These are phyloP conservation scores for Leccinum fallax DNA, from an alignment of 1,284 basidiomycete species.

Conservation along the genomic window DNA sequence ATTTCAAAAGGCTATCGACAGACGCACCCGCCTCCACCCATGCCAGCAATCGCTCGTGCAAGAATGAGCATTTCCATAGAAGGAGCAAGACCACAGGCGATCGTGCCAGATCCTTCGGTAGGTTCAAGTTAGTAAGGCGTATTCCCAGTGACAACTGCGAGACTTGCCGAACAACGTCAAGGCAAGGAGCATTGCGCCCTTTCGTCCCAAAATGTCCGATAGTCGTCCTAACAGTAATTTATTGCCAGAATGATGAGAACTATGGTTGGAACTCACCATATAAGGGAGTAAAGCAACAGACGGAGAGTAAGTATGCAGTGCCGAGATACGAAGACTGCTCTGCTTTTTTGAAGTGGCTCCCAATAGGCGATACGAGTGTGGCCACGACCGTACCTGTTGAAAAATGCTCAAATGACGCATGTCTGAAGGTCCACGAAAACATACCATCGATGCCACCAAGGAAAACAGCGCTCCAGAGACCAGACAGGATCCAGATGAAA, in stretches of 20 bases:
- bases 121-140: not conserved
- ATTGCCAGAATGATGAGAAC: not conserved
- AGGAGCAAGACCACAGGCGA: not conserved
- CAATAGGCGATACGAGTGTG: slow-evolving; percentile 77
- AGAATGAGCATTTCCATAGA: slow-evolving; percentile 52
- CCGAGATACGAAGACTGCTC: slow-evolving; percentile 86
- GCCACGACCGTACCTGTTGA: slow-evolving; percentile 71
- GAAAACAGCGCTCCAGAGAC: slow-evolving; percentile 78
- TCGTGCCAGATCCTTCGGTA: not conserved
- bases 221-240: not conserved
- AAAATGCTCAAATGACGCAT: not conserved
- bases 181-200: not conserved
- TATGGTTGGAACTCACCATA: slow-evolving; percentile 30
- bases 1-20: slow-evolving; percentile 47
- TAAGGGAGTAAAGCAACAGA: slow-evolving; percentile 88
- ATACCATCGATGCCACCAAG: slow-evolving; percentile 79
- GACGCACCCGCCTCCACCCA: not conserved
- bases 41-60: slow-evolving; percentile 50
- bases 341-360: slow-evolving; percentile 76
- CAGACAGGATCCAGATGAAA: slow-evolving; percentile 69
- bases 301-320: slow-evolving; percentile 83
- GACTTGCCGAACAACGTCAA: not conserved
- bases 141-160: not conserved
- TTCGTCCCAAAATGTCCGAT: not conserved
- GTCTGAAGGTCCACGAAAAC: slow-evolving; percentile 10